Base-by-base conservation (phyloP, 192 early-diverging fungal species). In the Coemansia sp. region DNA sequence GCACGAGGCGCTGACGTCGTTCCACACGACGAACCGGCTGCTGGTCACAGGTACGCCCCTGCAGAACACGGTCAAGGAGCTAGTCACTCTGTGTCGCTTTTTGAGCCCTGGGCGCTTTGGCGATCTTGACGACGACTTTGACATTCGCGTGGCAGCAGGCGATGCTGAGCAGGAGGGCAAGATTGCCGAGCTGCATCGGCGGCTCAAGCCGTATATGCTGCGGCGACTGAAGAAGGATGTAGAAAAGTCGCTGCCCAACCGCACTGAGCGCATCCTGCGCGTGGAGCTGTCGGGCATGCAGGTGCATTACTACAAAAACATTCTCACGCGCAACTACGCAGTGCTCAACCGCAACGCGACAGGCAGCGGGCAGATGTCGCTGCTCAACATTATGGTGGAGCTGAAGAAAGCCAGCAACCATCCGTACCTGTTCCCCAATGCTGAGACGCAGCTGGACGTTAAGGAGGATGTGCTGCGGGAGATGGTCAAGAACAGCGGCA, bases 41-140 rank as follows among this genome's bases (percentile, higher is more conserved):
- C 82, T 99, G 29, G 94, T 99, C 54, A 99, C 98, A 0, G 98
- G 98, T 19, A 99, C 98, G 21, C 98, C 98, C n/a, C 85, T 99
- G 56, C 95, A 98, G 69, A 99, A 99, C 82, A 93, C 88, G 19
- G 90, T 98, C 35, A 92, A 94, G 80, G 98, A 99, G 70, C 82
- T 99, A 17, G 83, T 93, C 10, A 87, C 94, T 0, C 75, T 99
- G 9, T 87, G 94, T 38, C 87, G 93, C 49, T 99, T 99, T 82
- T 76, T 99, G 66, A 97, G 90, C 86, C 96, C 98, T 0, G 91
- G 85, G 52, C 92, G 94, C 61, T 91, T 95, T 63, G 87, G 85
- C 37, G 88, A 91, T 51, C 77, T 92, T 39, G 89, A 92, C 43
- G 88, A 93, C 62, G 89, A 92, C 69, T 82, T 99, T 58, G 87